These are phyloP conservation scores for Fusarium tanahbumbuense DNA, from an alignment of 2,329 filamentous ascomycete species.

Conservation along the genomic window DNA sequence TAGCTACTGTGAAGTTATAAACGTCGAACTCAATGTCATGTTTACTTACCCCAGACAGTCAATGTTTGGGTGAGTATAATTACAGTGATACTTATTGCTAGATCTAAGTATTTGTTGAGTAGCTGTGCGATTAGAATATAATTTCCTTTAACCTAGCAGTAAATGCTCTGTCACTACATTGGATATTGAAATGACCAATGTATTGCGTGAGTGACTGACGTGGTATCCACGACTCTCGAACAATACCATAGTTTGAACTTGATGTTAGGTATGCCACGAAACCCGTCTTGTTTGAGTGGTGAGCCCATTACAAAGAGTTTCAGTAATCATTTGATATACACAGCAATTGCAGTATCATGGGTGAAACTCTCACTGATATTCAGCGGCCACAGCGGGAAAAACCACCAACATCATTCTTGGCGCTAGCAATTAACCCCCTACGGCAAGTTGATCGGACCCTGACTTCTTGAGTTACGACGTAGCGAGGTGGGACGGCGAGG, in stretches of 20 bases:
- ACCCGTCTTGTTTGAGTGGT: not conserved
- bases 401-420: slow-evolving; percentile 33
- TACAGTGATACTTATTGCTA: not conserved
- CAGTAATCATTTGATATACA: not conserved
- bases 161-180: not conserved
- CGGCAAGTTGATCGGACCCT: slow-evolving; percentile 43
- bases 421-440: slow-evolving; percentile 25
- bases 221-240: not conserved
- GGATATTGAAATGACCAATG: not conserved
- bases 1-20: not conserved
- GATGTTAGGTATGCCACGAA: not conserved
- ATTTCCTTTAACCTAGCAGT: not conserved
- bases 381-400: slow-evolving; percentile 23
- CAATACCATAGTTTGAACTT: not conserved
- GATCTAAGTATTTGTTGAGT: not conserved
- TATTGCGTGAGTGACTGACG: not conserved
- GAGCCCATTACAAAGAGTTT: not conserved
- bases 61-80: not conserved
- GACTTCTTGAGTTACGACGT: slow-evolving; percentile 39
- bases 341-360: slow-evolving; percentile 4
- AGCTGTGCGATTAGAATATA: not conserved
- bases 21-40: not conserved
- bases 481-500: slow-evolving; percentile 41
- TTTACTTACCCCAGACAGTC: not conserved
- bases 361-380: slow-evolving; percentile 6